These are phyloP conservation scores for Kodamaea kaohsiungensis DNA, from an alignment of 805 yeast species.

Conservation along the genomic window DNA sequence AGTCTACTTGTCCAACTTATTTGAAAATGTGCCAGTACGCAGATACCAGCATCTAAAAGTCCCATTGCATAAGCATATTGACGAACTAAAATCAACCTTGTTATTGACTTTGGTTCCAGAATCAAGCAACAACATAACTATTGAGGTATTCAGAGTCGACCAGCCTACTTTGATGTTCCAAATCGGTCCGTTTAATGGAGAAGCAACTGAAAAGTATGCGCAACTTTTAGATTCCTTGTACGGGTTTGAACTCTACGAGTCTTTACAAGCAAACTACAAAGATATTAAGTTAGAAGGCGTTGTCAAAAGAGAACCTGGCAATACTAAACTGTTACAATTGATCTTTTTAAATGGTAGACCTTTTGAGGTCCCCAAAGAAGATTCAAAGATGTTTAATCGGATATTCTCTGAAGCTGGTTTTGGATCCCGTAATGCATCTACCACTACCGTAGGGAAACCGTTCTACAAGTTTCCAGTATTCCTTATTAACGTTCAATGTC, in stretches of 20 bases:
- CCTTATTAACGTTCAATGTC: slow-evolving; percentile 32
- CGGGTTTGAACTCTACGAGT: slow-evolving; percentile 16
- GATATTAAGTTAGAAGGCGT: slow-evolving; percentile 35
- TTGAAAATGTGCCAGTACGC: slow-evolving; percentile 47
- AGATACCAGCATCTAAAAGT: slow-evolving; percentile 17
- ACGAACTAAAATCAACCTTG: slow-evolving; percentile 24
- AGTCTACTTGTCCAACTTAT: slow-evolving; percentile 39
- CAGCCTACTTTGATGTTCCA: not conserved
- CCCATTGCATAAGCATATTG: slow-evolving; percentile 22
- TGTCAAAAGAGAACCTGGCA: slow-evolving; percentile 37
- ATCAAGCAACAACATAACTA: not conserved
- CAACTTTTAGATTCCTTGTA: not conserved
- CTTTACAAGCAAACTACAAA: slow-evolving; percentile 24
- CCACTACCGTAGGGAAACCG: not conserved
- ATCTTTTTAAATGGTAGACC: slow-evolving; percentile 46
- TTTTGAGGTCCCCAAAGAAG: slow-evolving; percentile 15
- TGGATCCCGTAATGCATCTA: slow-evolving; percentile 8
- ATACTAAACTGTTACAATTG: slow-evolving; percentile 43
- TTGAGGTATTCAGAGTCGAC: not conserved
- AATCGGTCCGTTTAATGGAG: not conserved
- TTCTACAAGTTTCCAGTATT: slow-evolving; percentile 35
- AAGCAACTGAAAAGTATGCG: not conserved
- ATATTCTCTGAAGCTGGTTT: slow-evolving; percentile 23
- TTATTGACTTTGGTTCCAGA: not conserved
- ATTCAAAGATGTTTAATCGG: slow-evolving; percentile 20